phyloP scores from a whole-genome alignment of 805 yeast species.

The Lachancea fermentati region DNA sequence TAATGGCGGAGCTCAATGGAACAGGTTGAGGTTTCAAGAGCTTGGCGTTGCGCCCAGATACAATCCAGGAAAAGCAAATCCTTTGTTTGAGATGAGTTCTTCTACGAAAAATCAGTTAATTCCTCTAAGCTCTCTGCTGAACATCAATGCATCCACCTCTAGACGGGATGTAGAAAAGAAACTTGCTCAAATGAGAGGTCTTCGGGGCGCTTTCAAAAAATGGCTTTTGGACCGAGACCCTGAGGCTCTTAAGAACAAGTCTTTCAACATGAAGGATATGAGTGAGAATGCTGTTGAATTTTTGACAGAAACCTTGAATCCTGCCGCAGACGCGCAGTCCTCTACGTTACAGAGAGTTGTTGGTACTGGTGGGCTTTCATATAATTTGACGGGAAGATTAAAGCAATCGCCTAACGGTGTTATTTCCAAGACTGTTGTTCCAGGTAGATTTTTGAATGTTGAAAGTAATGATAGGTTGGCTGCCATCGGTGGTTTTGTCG shows the following conservation, averaged over 20 bases:
- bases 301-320: conserved; percentile 26
- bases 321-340: conserved; percentile 8
- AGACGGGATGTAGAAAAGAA: conserved; percentile 22
- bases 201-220: conserved; percentile 48
- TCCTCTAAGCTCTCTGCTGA: conserved; percentile 19
- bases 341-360: conserved; percentile 33
- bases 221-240: conserved; percentile 53
- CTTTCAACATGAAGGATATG: conserved; percentile 31
- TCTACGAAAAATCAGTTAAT: conserved; percentile 16
- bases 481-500: conserved; percentile 57
- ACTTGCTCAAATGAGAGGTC: conserved; percentile 38
- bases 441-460: conserved; percentile 58
- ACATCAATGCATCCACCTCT: conserved; percentile 14
- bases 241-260: conserved; percentile 30
- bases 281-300: conserved; percentile 38
- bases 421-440: conserved; percentile 46
- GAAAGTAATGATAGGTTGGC: conserved; percentile 38
- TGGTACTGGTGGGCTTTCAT: conserved; percentile 76
- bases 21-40: conserved; percentile 63
- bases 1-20: conserved; percentile 50
- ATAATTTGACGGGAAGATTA: conserved; percentile 62
- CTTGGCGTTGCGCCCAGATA: conserved; percentile 42
- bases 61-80: conserved; percentile 28
- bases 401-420: conserved; percentile 68
- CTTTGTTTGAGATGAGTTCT: conserved; percentile 28